Conservation (phyloP, 148 eudicot species). For the Talinum fruticosum region DNA sequence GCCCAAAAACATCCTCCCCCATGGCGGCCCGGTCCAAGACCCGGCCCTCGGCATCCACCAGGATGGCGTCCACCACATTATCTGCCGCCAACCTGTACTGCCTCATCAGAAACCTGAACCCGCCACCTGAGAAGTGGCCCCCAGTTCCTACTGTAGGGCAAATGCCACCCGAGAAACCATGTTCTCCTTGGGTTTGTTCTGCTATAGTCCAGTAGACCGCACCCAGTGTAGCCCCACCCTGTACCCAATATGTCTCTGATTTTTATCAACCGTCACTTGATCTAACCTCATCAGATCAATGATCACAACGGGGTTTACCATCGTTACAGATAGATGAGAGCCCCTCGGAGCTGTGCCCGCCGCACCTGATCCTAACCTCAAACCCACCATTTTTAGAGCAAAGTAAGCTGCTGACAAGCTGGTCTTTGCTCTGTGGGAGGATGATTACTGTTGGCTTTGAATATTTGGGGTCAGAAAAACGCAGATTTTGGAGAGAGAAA, state of each 20-base stretch:
- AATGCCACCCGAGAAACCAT: constrained; percentile 52
- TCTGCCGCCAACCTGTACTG: constrained; percentile 63
- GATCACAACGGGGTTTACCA: constrained; percentile 39
- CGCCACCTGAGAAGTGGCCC: constrained; percentile 60
- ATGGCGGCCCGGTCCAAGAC: constrained; percentile 42
- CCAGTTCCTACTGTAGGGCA: constrained; percentile 59
- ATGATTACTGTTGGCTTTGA: constrained; percentile 15
- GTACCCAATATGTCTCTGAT: constrained; percentile 47
- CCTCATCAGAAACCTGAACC: constrained; percentile 53
- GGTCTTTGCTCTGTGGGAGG: constrained; percentile 17
- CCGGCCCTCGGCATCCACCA: constrained; percentile 42
- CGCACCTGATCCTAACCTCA: constrained; percentile 8
- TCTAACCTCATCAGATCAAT: constrained; percentile 49
- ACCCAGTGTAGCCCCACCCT: constrained; percentile 63
- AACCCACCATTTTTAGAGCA: constrained; percentile 12
- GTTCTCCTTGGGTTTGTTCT: constrained; percentile 10
- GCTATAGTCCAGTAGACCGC: constrained; percentile 46
- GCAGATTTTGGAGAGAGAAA: constrained; percentile 23
- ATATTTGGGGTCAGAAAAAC: not conserved
- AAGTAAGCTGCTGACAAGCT: constrained; percentile 6
- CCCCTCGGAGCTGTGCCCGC: constrained; percentile 21
- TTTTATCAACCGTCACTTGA: constrained; percentile 34
- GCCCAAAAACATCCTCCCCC: constrained; percentile 81
- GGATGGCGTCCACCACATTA: constrained; percentile 49
- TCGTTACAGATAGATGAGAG: constrained; percentile 17